Evolutionary conservation across 2,329 filamentous ascomycete species (phyloP).

Genomic region (Claviceps arundinis): DNA sequence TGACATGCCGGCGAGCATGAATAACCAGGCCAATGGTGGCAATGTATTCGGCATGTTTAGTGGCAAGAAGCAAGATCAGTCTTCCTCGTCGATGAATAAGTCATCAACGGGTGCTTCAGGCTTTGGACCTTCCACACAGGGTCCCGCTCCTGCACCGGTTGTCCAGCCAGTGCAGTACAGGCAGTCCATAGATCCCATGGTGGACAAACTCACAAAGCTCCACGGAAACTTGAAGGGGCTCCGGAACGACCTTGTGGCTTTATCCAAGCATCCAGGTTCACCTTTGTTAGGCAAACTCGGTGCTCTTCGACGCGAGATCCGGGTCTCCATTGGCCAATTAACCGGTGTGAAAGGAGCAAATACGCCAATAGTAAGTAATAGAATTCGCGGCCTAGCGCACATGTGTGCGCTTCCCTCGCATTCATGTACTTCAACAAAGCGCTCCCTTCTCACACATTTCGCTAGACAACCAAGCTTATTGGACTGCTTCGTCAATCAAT

Average conservation of each 20-base stretch:
- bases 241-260: constrained; percentile 48
- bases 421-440: not conserved
- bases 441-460: not conserved
- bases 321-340: constrained; percentile 60
- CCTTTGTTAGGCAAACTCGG: constrained; percentile 53
- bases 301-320: constrained; percentile 58
- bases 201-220: constrained; percentile 51
- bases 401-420: not conserved
- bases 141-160: not conserved
- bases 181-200: constrained; percentile 5
- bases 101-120: not conserved
- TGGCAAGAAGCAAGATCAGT: not conserved
- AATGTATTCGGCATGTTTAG: not conserved
- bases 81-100: not conserved
- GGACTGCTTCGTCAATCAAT: constrained; percentile 38
- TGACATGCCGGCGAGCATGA: constrained; percentile 11
- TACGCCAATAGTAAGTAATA: constrained; percentile 21
- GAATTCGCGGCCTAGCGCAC: not conserved
- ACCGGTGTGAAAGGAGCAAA: constrained; percentile 53
- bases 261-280: constrained; percentile 32
- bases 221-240: constrained; percentile 58
- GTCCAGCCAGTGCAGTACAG: constrained; percentile 2
- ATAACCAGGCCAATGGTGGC: constrained; percentile 11
- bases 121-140: constrained; percentile 1
- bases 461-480: constrained; percentile 23